phyloP scores from a whole-genome alignment of 139 green algal genomes.

The Chlamydomonas eustigma region DNA sequence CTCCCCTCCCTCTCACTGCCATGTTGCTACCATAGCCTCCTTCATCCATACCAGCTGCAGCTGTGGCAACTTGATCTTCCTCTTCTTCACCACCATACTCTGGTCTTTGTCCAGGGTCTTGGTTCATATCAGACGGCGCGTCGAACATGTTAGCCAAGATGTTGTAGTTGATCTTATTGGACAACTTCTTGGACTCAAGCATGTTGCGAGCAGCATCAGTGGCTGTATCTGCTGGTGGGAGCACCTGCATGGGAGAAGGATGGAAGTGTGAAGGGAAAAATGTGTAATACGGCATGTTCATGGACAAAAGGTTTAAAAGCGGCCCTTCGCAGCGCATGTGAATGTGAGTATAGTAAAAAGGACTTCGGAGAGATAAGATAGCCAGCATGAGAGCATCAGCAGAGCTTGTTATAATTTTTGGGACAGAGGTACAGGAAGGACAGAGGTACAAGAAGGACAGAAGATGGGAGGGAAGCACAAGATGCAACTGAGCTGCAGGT shows the following conservation, averaged over 20 bases:
- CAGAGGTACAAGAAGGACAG: no score
- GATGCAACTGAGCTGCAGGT: no score
- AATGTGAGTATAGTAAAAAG: no score
- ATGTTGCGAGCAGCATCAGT: conserved; percentile 51
- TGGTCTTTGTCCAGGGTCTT: neutral
- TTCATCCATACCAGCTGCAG: neutral
- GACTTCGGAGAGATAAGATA: no score
- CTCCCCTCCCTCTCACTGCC: neutral
- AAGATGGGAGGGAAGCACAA: no score
- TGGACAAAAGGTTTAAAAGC: no score
- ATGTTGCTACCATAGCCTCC: neutral
- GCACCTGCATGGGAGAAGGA: neutral
- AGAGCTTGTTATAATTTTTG: no score
- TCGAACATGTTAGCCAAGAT: neutral
- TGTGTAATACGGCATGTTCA: no score
- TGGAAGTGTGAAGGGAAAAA: no score
- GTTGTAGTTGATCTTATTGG: conserved; percentile 86
- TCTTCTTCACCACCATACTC: neutral
- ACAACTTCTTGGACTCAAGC: conserved; percentile 65
- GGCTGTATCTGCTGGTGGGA: conserved; percentile 27
- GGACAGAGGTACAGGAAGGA: no score
- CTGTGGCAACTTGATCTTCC: neutral
- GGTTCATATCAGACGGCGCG: neutral
- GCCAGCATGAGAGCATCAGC: no score
- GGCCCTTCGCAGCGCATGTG: no score